Conservation (phyloP, 139 green algal genomes). For the Zygnema circumcarinatum region DNA sequence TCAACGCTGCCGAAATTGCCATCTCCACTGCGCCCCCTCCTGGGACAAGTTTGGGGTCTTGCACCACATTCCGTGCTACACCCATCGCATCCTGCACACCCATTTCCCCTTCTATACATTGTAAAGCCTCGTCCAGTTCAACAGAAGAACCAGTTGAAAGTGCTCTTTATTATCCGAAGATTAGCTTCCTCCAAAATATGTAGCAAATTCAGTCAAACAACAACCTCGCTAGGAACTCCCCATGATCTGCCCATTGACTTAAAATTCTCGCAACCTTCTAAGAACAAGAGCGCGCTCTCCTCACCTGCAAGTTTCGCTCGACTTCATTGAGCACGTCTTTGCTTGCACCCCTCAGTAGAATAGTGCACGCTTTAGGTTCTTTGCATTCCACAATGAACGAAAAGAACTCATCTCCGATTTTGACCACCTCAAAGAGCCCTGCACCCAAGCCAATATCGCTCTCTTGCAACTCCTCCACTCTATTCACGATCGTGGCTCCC, state of each 20-base stretch:
- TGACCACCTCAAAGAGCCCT: conserved; percentile 95
- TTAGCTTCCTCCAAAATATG: too few species aligned
- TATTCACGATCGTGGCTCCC: conserved; percentile 94
- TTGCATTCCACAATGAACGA: conserved; percentile 98
- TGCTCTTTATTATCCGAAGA: too few species aligned
- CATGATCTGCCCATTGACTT: too few species aligned
- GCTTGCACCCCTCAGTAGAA: conserved; percentile 68
- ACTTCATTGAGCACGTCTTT: conserved; percentile 96
- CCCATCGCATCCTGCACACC: conserved; percentile 94
- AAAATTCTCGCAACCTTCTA: too few species aligned
- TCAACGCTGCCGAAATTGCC: conserved; percentile 78
- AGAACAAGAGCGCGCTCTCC: too few species aligned
- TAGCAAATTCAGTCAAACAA: too few species aligned
- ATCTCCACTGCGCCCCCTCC: conserved; percentile 97
- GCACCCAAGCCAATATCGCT: conserved; percentile 90
- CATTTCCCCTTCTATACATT: too few species aligned
- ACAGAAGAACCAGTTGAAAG: too few species aligned
- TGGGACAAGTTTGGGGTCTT: conserved; percentile 91
- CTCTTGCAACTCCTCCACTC: conserved; percentile 87
- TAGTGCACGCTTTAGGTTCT: conserved; percentile 94
- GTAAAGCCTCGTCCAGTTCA: too few species aligned
- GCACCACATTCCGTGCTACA: conserved; percentile 93
- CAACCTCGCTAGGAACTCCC: too few species aligned
- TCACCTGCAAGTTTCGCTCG: conserved; percentile 64
- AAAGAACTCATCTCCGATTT: conserved; percentile 99